phyloP scores from a whole-genome alignment of 257 asterid genomes.

The Cruciata laevipes region DNA sequence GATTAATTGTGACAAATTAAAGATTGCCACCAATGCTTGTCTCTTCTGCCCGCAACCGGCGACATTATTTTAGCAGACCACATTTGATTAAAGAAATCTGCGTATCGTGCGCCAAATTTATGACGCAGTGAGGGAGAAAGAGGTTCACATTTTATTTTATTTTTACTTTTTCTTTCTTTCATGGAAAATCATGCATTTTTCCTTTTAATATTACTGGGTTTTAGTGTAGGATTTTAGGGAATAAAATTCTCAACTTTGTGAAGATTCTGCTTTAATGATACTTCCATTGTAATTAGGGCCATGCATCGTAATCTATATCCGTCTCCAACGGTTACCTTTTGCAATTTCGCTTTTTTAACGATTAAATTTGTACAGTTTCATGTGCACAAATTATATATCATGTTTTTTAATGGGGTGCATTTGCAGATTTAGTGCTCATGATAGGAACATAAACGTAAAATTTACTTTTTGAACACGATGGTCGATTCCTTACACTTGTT shows the following conservation, averaged over 20 bases:
- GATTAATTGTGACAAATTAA: conserved; percentile 4
- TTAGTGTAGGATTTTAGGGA: conserved; percentile 37
- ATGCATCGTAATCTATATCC: conserved; percentile 16
- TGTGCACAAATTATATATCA: neutral
- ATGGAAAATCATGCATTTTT: conserved; percentile 9
- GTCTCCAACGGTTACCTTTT: conserved; percentile 34
- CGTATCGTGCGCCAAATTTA: conserved; percentile 28
- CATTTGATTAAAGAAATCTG: conserved; percentile 14
- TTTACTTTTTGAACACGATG: neutral
- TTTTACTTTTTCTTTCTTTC: conserved; percentile 18
- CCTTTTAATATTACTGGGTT: conserved; percentile 20
- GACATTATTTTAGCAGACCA: conserved; percentile 11
- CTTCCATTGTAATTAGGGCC: conserved; percentile 45
- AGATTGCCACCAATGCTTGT: conserved; percentile 15
- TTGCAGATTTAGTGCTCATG: neutral
- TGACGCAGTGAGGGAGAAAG: conserved; percentile 23
- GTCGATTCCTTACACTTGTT: neutral
- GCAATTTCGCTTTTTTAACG: neutral
- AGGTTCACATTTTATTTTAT: neutral
- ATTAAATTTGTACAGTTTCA: neutral
- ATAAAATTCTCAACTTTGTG: conserved; percentile 31
- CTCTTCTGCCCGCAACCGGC: conserved; percentile 1
- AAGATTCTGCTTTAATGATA: conserved; percentile 29
- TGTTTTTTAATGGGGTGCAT: neutral
- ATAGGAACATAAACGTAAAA: neutral